Evolutionary conservation across 768 basidiomycete genomes (phyloP).

Genomic region (Boletus sensibilis): DNA sequence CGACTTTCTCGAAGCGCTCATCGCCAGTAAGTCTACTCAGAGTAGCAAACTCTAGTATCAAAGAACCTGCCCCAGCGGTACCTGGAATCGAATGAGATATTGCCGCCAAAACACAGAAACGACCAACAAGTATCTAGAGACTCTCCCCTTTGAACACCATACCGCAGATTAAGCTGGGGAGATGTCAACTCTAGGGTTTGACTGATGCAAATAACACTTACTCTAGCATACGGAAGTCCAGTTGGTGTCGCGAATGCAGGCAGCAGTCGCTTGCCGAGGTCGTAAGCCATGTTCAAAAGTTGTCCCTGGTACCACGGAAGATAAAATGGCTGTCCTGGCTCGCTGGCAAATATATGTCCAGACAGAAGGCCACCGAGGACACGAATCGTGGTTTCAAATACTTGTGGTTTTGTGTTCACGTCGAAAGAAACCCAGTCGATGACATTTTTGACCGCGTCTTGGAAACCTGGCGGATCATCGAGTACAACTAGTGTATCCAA

Average conservation of each 20-base stretch:
- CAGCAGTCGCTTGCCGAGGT: constrained; percentile 81
- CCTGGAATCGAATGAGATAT: constrained; percentile 43
- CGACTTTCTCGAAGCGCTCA: constrained; percentile 84
- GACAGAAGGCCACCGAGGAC: constrained; percentile 89
- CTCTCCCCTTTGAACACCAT: constrained; percentile 76
- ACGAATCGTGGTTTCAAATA: constrained; percentile 96
- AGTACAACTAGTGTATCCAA: constrained; percentile 91
- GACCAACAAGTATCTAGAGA: constrained; percentile 80
- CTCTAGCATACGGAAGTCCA: constrained; percentile 89
- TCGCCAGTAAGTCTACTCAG: constrained; percentile 90
- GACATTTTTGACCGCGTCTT: constrained; percentile 78
- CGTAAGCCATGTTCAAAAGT: constrained; percentile 75
- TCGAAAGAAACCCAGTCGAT: constrained; percentile 87
- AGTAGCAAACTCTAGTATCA: constrained; percentile 93
- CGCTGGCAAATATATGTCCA: constrained; percentile 78
- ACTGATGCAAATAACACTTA: constrained; percentile 29
- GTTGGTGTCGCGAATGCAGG: constrained; percentile 93
- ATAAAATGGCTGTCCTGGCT: constrained; percentile 62
- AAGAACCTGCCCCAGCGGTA: constrained; percentile 88
- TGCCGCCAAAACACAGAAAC: not conserved
- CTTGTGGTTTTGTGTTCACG: constrained; percentile 94
- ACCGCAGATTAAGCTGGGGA: constrained; percentile 74
- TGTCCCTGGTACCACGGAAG: constrained; percentile 85
- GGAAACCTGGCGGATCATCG: constrained; percentile 74
- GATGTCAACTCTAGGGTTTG: constrained; percentile 1